A percentile compares a stretch with the other conserved stretches of the same genome.
Evolutionary conservation across 2,329 filamentous ascomycete genomes (phyloP).

Genomic region (Epichloe gansuensis): DNA sequence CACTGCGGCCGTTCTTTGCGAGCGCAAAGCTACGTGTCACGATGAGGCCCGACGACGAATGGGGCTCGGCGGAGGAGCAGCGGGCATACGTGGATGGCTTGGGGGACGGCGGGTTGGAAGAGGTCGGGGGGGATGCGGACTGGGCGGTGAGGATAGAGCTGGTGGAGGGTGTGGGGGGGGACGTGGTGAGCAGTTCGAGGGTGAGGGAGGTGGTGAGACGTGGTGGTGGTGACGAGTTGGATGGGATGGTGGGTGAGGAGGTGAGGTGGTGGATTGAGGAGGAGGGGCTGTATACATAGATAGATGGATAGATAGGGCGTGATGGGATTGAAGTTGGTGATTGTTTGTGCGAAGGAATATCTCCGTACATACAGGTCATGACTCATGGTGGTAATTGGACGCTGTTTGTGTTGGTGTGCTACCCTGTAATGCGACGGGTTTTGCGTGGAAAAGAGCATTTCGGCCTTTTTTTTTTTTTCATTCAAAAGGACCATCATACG

Average conservation of each 20-base stretch:
- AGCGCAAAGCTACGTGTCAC: slow-evolving; percentile 50
- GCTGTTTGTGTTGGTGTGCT: too few relatives aligned
- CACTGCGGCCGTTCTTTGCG: slow-evolving; percentile 50
- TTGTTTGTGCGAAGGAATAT: too few relatives aligned
- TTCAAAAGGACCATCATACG: too few relatives aligned
- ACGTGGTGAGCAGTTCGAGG: slow-evolving; percentile 43
- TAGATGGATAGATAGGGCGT: too few relatives aligned
- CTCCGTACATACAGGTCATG: too few relatives aligned
- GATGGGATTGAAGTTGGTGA: too few relatives aligned
- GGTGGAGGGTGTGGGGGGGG: slow-evolving; percentile 32
- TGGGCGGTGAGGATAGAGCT: slow-evolving; percentile 52
- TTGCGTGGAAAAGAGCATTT: too few relatives aligned
- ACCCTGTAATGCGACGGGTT: too few relatives aligned
- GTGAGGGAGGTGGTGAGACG: slow-evolving; percentile 43
- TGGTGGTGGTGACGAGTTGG: slow-evolving; percentile 34
- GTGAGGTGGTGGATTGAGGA: slow-evolving; percentile 46
- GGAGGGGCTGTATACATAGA: slow-evolving; percentile 40
- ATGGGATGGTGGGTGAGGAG: slow-evolving; percentile 39
- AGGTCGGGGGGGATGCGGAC: slow-evolving; percentile 37
- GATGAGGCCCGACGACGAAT: slow-evolving; percentile 46
- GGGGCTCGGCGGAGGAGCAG: slow-evolving; percentile 35
- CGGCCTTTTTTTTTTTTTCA: too few relatives aligned
- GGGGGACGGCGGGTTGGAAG: slow-evolving; percentile 31
- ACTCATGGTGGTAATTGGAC: too few relatives aligned
- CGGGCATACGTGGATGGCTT: slow-evolving; percentile 40